Evolutionary conservation across 2,329 filamentous ascomycete species (phyloP).

Genomic region (Hypomyces perniciosus): DNA sequence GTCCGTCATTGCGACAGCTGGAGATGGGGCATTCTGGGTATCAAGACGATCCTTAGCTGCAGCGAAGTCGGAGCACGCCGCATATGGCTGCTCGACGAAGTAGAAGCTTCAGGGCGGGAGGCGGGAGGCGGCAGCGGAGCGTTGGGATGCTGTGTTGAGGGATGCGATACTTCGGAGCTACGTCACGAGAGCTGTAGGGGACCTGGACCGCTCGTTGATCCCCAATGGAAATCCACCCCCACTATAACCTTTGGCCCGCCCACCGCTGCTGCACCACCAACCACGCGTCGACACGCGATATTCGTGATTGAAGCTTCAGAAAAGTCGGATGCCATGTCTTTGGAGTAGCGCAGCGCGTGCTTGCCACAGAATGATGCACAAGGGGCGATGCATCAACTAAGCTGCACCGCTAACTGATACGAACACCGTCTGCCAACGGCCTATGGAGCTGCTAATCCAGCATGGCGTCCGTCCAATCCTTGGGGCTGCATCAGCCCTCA

Average conservation of each 20-base stretch:
- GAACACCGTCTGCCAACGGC: slow-evolving; percentile 13
- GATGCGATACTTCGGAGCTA: slow-evolving; percentile 22
- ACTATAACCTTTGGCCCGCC: slow-evolving; percentile 3
- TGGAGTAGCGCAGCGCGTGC: background rate
- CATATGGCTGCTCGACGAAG: background rate
- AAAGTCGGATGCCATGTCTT: background rate
- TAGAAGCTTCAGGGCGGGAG: background rate
- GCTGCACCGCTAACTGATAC: background rate
- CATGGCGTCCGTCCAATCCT: slow-evolving; percentile 88
- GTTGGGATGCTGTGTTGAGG: background rate
- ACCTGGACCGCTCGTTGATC: background rate
- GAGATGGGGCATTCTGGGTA: slow-evolving; percentile 26
- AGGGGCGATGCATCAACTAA: background rate
- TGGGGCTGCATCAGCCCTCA: slow-evolving; percentile 84
- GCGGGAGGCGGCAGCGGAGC: background rate
- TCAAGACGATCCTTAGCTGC: slow-evolving; percentile 11
- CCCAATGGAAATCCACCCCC: slow-evolving; percentile 6
- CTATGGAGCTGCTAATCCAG: slow-evolving; percentile 28
- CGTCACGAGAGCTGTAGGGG: slow-evolving; percentile 24
- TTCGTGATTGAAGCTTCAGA: background rate
- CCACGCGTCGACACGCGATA: slow-evolving; percentile 11
- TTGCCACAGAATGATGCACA: background rate
- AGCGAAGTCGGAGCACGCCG: slow-evolving; percentile 10
- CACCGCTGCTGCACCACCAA: slow-evolving; percentile 1
- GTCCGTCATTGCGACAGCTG: slow-evolving; percentile 35